Evolutionary conservation across 2,329 filamentous ascomycete genomes (phyloP).

Genomic region (Cytospora paraplurivora): DNA sequence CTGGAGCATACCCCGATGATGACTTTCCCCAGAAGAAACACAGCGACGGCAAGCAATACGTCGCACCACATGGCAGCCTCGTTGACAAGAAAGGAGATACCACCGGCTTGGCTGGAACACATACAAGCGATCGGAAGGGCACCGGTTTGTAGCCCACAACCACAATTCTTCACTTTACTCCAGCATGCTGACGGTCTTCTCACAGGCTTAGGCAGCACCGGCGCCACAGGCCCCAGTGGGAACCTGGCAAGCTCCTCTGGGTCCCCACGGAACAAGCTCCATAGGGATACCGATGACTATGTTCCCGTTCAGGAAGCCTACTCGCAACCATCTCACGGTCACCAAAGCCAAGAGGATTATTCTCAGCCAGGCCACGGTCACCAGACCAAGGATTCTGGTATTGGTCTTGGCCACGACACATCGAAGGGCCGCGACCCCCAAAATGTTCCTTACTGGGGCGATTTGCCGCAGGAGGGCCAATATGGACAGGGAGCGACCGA

Average conservation of each 20-base stretch:
- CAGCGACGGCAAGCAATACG: constrained; percentile 17
- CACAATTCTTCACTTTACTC: background rate
- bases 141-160: background rate
- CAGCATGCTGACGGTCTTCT: background rate
- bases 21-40: constrained; percentile 30
- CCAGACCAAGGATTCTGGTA: constrained; percentile 15
- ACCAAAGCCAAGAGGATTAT: background rate
- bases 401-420: constrained; percentile 7
- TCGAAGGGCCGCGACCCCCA: constrained; percentile 9
- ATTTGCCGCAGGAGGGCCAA: constrained; percentile 18
- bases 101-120: constrained; percentile 10
- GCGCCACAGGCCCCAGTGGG: background rate
- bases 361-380: background rate
- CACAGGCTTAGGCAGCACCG: background rate
- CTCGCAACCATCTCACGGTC: background rate
- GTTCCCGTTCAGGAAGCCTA: constrained; percentile 15
- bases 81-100: constrained; percentile 14
- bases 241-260: constrained; percentile 5
- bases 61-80: constrained; percentile 22
- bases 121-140: background rate
- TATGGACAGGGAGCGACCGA: constrained; percentile 5
- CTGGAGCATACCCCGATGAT: constrained; percentile 30
- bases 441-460: constrained; percentile 24
- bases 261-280: constrained; percentile 26
- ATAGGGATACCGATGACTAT: constrained; percentile 21